A percentile compares a stretch with the other conserved stretches of the same genome.
Evolutionary conservation across 805 yeast genomes (phyloP).

Genomic region (Yamadazyma akitaensis): DNA sequence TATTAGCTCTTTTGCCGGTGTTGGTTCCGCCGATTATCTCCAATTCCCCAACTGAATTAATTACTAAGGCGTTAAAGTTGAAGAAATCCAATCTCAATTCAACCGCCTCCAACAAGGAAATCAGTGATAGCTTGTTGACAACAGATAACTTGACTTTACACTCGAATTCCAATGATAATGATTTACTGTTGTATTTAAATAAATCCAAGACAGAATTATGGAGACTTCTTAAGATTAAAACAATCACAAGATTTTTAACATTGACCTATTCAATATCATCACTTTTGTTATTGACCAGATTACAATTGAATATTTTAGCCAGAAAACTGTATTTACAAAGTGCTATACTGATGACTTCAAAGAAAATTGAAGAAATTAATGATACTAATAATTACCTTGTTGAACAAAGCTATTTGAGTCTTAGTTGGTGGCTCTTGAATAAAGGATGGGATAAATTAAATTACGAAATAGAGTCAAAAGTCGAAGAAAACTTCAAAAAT

Average conservation of each 20-base stretch:
- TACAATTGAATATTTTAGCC: slow-evolving; percentile 86
- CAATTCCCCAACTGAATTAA: slow-evolving; percentile 65
- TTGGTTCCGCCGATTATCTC: slow-evolving; percentile 61
- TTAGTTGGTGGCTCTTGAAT: slow-evolving; percentile 92
- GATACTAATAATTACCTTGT: slow-evolving; percentile 47
- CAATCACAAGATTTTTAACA: slow-evolving; percentile 70
- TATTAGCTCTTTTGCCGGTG: slow-evolving; percentile 78
- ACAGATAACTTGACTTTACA: slow-evolving; percentile 38
- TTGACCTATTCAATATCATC: slow-evolving; percentile 66
- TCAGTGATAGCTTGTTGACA: slow-evolving; percentile 44
- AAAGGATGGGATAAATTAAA: slow-evolving; percentile 72
- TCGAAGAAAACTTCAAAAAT: slow-evolving; percentile 56
- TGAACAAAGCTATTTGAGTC: slow-evolving; percentile 79
- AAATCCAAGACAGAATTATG: slow-evolving; percentile 58
- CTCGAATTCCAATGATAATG: slow-evolving; percentile 18
- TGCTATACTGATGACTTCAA: slow-evolving; percentile 61
- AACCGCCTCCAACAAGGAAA: slow-evolving; percentile 19
- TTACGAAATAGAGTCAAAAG: slow-evolving; percentile 51
- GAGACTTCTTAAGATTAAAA: slow-evolving; percentile 73
- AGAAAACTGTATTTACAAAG: slow-evolving; percentile 80
- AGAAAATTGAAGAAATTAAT: slow-evolving; percentile 14
- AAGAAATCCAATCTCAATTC: slow-evolving; percentile 35
- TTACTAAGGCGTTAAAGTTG: slow-evolving; percentile 65
- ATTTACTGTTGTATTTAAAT: slow-evolving; percentile 22
- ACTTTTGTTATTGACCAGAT: slow-evolving; percentile 71